These are phyloP conservation scores for Leavenworthia alabamica DNA, from an alignment of 345 rosid species.

Conservation along the genomic window DNA sequence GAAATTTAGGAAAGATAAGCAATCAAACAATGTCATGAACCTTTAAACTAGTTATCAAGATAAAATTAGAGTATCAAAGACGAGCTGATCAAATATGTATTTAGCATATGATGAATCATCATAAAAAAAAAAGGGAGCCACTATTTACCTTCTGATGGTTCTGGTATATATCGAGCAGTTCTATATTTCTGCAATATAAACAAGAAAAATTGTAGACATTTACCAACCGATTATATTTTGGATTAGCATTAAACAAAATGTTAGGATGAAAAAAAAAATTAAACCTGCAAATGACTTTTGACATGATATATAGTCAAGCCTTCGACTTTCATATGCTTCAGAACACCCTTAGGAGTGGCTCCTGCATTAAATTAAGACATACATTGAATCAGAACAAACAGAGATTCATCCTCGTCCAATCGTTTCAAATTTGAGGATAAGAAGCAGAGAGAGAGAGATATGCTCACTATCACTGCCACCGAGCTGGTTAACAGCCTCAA, in stretches of 20 bases:
- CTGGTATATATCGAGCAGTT: slow-evolving; percentile 71
- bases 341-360: slow-evolving; percentile 92
- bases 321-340: slow-evolving; percentile 81
- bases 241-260: background rate
- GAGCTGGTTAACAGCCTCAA: slow-evolving; percentile 77
- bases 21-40: background rate
- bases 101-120: background rate
- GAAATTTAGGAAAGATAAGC: background rate
- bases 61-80: background rate
- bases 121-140: background rate
- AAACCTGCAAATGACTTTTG: slow-evolving; percentile 90
- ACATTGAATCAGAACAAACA: slow-evolving; percentile 24
- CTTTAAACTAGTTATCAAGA: background rate
- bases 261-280: background rate
- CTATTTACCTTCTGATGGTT: slow-evolving; percentile 61
- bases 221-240: background rate
- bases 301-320: slow-evolving; percentile 89
- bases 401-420: background rate
- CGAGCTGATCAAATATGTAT: background rate
- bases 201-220: background rate
- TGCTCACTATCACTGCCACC: slow-evolving; percentile 78
- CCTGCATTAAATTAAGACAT: slow-evolving; percentile 34
- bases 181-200: slow-evolving; percentile 72
- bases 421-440: background rate
- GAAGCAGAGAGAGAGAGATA: background rate